Percentiles rank a stretch among this genome's conserved stretches.
Evolutionary conservation across 306 rosid genomes (phyloP).

Genomic region (Quercus robur): DNA sequence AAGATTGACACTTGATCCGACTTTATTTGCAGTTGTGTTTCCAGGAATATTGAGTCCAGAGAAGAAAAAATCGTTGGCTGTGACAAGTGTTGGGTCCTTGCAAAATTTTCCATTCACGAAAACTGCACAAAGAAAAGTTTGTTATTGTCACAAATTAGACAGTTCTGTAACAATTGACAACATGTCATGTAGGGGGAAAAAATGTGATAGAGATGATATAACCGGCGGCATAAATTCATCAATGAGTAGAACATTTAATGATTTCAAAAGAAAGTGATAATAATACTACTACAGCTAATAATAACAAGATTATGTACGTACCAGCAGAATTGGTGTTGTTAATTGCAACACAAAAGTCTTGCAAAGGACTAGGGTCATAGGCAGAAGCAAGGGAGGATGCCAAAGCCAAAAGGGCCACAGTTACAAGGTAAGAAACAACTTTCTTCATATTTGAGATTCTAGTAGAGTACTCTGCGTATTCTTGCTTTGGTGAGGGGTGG

Average conservation of each 20-base stretch:
- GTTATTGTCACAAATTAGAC: too few relatives aligned
- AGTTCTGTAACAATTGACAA: too few relatives aligned
- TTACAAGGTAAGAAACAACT: background rate
- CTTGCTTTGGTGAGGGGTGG: background rate
- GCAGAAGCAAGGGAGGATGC: background rate
- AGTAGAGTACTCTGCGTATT: background rate
- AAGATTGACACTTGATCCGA: background rate
- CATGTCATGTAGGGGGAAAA: too few relatives aligned
- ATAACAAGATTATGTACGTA: background rate
- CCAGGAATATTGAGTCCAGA: background rate
- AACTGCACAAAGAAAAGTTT: too few relatives aligned
- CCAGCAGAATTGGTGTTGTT: background rate
- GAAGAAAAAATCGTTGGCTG: background rate
- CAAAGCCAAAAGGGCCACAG: background rate
- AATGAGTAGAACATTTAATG: background rate
- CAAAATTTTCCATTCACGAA: too few relatives aligned
- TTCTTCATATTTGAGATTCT: background rate
- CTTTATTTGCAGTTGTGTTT: background rate
- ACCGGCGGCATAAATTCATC: background rate
- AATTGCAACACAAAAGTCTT: background rate
- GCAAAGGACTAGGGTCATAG: background rate
- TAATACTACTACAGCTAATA: too few relatives aligned
- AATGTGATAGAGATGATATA: too few relatives aligned
- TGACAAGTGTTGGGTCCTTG: too few relatives aligned
- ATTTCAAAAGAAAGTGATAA: background rate